Evolutionary conservation across 345 rosid genomes (phyloP), one percentile per base, ranked within the genome.

Genomic region (Balakata baccata): DNA sequence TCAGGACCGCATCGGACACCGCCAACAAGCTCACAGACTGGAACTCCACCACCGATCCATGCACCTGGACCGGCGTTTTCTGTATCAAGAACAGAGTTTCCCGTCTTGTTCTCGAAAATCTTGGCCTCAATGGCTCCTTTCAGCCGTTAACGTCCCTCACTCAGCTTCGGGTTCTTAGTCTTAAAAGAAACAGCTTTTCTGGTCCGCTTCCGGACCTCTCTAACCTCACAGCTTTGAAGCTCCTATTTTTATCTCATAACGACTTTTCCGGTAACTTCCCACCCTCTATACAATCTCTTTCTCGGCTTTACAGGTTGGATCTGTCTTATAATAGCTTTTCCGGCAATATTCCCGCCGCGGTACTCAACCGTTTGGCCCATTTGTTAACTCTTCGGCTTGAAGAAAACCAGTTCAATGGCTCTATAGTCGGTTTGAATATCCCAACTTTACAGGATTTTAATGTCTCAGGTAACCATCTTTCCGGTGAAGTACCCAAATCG

Each of bases 151-250:
- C 84, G 13, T 78, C 78, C 1, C 86, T 92, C 75, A 83, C 93
- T n/a, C 85, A 86, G 70, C 94, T 93, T 20, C 86, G 97, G 8
- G 91, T 91, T 63, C 88, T 93, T 58, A 93, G 98, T 72, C 90
- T 93, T 20, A 91, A 93, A 23, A 75, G 75, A 41, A 93, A 93
- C 84, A 64, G 63, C 14, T 75, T 93, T 82, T 78, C 89, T 11
- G 97, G 98, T 29, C 67, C 85, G 0, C 61, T 89, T n/a, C 91
- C 93, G 0, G 79, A 85, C 80, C 82, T 93, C 68, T 88, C 95
- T 13, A 86, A 81, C 49, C 87, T 91, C 82, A 85, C 93, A 0
- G 69, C 95, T 38, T 75, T 93, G 9, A 93, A 89, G 86, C 95
- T 90, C 52, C 86, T 91, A 49, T 94, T 94, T 73, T 71, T 94